phyloP scores from a whole-genome alignment of 1,284 basidiomycete species.

The Phlebopus sp. region DNA sequence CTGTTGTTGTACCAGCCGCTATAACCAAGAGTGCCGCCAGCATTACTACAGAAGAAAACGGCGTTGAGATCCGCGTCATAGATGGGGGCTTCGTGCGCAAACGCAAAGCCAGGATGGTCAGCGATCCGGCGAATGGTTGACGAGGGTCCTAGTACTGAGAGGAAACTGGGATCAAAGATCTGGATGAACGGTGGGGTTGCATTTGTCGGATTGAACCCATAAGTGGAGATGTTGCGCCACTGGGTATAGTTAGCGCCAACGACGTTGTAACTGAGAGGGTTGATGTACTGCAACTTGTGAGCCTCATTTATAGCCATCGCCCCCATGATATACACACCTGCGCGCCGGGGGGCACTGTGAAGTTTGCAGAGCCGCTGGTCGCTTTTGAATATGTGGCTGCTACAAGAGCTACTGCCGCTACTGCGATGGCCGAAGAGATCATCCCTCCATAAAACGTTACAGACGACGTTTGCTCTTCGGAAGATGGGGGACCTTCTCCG shows the following conservation, averaged over 20 bases:
- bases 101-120: constrained; percentile 56
- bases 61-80: constrained; percentile 59
- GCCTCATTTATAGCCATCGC: constrained; percentile 32
- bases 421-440: background rate
- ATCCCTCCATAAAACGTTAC: background rate
- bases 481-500: background rate
- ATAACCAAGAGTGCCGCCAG: constrained; percentile 40
- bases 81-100: constrained; percentile 75
- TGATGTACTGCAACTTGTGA: constrained; percentile 39
- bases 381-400: background rate
- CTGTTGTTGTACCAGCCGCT: constrained; percentile 46
- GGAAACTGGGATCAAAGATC: constrained; percentile 61
- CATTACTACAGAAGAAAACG: constrained; percentile 51
- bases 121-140: constrained; percentile 60
- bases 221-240: constrained; percentile 37
- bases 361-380: background rate
- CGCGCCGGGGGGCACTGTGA: constrained; percentile 8
- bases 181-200: constrained; percentile 63
- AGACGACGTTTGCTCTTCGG: background rate
- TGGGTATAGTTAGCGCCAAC: constrained; percentile 35
- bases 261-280: constrained; percentile 43
- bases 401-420: constrained; percentile 2
- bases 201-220: constrained; percentile 47
- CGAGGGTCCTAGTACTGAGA: constrained; percentile 53
- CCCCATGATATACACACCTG: constrained; percentile 2